phyloP scores from a whole-genome alignment of 805 yeast species.

The Candida cerambycidarum region DNA sequence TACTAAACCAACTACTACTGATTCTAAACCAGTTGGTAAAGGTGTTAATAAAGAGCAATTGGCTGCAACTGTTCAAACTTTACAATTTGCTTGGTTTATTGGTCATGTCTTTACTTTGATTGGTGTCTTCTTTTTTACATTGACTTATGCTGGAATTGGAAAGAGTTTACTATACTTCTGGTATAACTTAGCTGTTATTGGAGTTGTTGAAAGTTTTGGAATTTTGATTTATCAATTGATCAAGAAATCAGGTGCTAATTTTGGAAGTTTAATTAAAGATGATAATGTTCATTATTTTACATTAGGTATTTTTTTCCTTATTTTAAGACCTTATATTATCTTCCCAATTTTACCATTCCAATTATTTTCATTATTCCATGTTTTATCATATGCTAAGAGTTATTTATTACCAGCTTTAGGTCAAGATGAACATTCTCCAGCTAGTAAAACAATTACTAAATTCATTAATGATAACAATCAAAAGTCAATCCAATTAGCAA shows the following conservation, averaged over 20 bases:
- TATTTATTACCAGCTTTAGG: conserved; percentile 63
- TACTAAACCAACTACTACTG: not conserved
- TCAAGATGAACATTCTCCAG: conserved; percentile 27
- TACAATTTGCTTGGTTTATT: conserved; percentile 77
- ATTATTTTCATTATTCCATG: conserved; percentile 80
- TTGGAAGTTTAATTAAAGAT: conserved; percentile 33
- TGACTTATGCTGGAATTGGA: conserved; percentile 34
- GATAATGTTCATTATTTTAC: conserved; percentile 74
- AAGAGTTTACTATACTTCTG: conserved; percentile 29
- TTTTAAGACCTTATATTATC: conserved; percentile 57
- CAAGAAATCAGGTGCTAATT: conserved; percentile 28
- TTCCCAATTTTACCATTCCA: conserved; percentile 72
- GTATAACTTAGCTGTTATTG: conserved; percentile 61
- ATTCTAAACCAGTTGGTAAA: not conserved
- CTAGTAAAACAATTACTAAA: conserved; percentile 39
- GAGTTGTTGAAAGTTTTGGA: conserved; percentile 72
- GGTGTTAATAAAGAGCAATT: conserved; percentile 16
- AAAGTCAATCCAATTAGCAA: conserved; percentile 40
- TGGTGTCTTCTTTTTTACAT: conserved; percentile 28
- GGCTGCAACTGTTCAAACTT: conserved; percentile 30
- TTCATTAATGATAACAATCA: conserved; percentile 37
- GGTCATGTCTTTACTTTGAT: conserved; percentile 40
- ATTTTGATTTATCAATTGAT: conserved; percentile 64
- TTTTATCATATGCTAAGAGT: conserved; percentile 65
- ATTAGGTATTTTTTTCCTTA: conserved; percentile 48